Conservation (phyloP, 2,329 filamentous ascomycete genomes). For the Aspergillus hortae region DNA sequence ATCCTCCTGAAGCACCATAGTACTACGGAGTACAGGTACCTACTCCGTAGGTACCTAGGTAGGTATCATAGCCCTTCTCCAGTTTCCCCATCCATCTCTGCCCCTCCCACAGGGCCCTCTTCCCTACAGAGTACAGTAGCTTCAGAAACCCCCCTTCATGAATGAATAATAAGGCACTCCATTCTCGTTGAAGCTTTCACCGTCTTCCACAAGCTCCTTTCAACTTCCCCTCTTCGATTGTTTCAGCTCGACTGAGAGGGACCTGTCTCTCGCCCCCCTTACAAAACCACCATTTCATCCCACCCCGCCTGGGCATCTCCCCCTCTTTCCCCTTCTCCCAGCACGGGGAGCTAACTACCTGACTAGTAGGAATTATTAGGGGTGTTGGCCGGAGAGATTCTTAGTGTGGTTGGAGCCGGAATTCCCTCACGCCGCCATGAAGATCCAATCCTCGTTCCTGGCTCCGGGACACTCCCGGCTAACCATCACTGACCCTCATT, state of each 20-base stretch:
- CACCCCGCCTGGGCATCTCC: background rate
- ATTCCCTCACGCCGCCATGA: slow-evolving; percentile 2
- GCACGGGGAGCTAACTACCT: slow-evolving; percentile 1
- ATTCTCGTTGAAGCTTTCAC: no score
- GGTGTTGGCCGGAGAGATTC: background rate
- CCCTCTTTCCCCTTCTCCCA: slow-evolving; percentile 5
- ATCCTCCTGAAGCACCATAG: no score
- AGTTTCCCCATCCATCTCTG: no score
- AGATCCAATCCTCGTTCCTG: slow-evolving; percentile 8
- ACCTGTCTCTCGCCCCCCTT: slow-evolving; percentile 12
- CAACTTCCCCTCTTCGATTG: background rate
- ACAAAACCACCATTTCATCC: background rate
- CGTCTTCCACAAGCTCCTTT: no score
- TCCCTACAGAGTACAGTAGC: no score
- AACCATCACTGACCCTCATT: slow-evolving; percentile 1
- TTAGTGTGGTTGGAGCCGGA: slow-evolving; percentile 4
- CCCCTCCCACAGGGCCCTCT: no score
- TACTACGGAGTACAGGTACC: no score
- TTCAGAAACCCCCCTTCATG: no score
- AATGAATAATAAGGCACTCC: no score
- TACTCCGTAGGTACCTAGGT: no score
- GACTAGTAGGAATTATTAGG: background rate
- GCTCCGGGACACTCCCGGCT: slow-evolving; percentile 10
- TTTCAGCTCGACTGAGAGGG: slow-evolving; percentile 7
- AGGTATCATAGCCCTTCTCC: no score